phyloP scores from a whole-genome alignment of 2,329 filamentous ascomycete species.

The Fusarium chlamydosporum region DNA sequence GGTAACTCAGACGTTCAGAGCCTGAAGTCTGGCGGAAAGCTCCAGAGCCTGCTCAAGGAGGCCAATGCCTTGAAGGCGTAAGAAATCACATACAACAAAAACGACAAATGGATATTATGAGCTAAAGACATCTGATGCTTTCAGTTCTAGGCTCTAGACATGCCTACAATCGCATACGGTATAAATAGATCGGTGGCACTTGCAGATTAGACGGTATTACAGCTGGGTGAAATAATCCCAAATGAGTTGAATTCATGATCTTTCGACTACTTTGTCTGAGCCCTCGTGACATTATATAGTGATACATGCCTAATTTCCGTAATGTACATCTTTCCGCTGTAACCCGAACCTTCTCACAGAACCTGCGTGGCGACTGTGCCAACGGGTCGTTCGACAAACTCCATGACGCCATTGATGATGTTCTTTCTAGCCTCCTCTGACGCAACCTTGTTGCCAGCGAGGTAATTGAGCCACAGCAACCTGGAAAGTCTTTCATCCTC shows the following conservation, averaged over 20 bases:
- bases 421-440: slow-evolving; percentile 85
- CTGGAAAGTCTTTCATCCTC: slow-evolving; percentile 84
- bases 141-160: slow-evolving; percentile 48
- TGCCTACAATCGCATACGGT: slow-evolving; percentile 5
- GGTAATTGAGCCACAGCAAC: slow-evolving; percentile 89
- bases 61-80: slow-evolving; percentile 61
- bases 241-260: slow-evolving; percentile 39
- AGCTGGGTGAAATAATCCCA: slow-evolving; percentile 17
- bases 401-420: slow-evolving; percentile 89
- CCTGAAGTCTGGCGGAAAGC: slow-evolving; percentile 65
- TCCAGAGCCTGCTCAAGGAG: slow-evolving; percentile 59
- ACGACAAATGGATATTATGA: slow-evolving; percentile 15
- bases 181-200: slow-evolving; percentile 20
- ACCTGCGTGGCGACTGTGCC: slow-evolving; percentile 89
- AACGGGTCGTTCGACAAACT: slow-evolving; percentile 87
- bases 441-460: slow-evolving; percentile 88
- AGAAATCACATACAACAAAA: slow-evolving; percentile 44
- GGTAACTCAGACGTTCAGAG: slow-evolving; percentile 89
- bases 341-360: slow-evolving; percentile 52
- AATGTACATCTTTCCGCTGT: slow-evolving; percentile 42
- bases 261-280: slow-evolving; percentile 27
- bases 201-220: slow-evolving; percentile 12
- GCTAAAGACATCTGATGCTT: slow-evolving; percentile 35
- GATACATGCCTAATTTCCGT: slow-evolving; percentile 41
- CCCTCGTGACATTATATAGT: slow-evolving; percentile 39